Conservation (phyloP, 352 stramenopile genomes). For the Phytophthora hibernalis region DNA sequence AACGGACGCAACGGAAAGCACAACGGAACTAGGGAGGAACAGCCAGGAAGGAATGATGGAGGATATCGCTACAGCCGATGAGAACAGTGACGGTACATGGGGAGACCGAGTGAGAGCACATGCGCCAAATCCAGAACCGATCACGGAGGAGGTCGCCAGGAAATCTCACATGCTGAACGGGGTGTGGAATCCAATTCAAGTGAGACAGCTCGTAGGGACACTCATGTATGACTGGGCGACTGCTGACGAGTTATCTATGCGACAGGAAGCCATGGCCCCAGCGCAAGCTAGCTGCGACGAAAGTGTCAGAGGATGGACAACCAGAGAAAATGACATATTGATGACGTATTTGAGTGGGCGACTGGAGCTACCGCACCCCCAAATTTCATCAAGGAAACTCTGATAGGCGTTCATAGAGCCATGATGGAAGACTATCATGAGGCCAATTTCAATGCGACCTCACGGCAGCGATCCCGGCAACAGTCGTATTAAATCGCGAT, state of each 20-base stretch:
- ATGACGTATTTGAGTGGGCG: neutral
- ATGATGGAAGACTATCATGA: conserved; percentile 12
- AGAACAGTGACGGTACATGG: neutral
- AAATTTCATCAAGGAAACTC: conserved; percentile 8
- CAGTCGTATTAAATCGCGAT: neutral
- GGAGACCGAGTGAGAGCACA: neutral
- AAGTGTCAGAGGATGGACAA: neutral
- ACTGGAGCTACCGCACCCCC: conserved; percentile 1
- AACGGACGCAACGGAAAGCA: too few species aligned
- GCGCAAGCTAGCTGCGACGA: conserved; percentile 1
- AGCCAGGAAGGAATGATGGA: too few species aligned
- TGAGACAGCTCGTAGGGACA: conserved; percentile 3
- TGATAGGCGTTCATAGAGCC: neutral
- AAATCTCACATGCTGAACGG: conserved; percentile 3
- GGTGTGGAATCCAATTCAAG: conserved; percentile 1
- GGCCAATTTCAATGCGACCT: neutral
- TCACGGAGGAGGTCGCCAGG: too few species aligned
- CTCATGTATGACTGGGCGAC: neutral
- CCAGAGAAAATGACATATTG: neutral
- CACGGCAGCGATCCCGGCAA: neutral
- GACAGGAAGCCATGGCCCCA: neutral
- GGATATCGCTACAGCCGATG: too few species aligned
- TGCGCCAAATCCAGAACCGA: neutral
- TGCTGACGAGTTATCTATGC: neutral
- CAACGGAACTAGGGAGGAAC: too few species aligned